Percentiles rank a stretch among this genome's conserved stretches.
Conservation (phyloP, 768 basidiomycete species). For the Leccinum variicolor region DNA sequence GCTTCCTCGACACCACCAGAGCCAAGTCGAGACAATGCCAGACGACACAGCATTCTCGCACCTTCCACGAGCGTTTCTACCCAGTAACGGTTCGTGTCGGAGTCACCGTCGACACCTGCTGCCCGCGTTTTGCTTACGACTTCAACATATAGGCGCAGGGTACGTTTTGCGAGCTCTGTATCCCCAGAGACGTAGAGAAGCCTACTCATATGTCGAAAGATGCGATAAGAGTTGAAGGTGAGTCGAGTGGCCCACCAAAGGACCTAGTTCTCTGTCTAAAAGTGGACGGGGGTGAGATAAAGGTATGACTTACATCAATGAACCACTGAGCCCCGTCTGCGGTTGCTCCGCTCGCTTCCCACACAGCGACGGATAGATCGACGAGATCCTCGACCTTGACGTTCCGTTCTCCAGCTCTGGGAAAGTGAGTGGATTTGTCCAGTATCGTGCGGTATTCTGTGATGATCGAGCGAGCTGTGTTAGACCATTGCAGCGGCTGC, state of each 20-base stretch:
- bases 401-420: conserved; percentile 78
- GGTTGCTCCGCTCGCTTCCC: conserved; percentile 70
- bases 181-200: conserved; percentile 63
- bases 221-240: conserved; percentile 87
- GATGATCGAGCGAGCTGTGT: conserved; percentile 61
- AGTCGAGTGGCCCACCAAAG: conserved; percentile 93
- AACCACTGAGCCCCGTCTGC: conserved; percentile 72
- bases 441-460: conserved; percentile 71
- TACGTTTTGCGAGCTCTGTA: conserved; percentile 62
- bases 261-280: conserved; percentile 43
- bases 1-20: conserved; percentile 53
- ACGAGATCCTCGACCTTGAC: conserved; percentile 78
- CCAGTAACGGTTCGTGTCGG: conserved; percentile 69
- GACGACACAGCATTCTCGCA: conserved; percentile 68
- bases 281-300: not conserved
- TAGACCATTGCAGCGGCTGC: conserved; percentile 54
- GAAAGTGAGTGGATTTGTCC: conserved; percentile 68
- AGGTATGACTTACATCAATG: conserved; percentile 59
- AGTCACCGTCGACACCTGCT: conserved; percentile 39
- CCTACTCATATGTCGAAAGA: conserved; percentile 83
- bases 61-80: conserved; percentile 78
- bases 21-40: conserved; percentile 34
- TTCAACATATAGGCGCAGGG: conserved; percentile 77
- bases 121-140: conserved; percentile 82
- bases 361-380: conserved; percentile 74